Percentiles rank a stretch among this genome's conserved stretches.
Conservation (phyloP, 345 rosid genomes). For the Euphorbia peplus region DNA sequence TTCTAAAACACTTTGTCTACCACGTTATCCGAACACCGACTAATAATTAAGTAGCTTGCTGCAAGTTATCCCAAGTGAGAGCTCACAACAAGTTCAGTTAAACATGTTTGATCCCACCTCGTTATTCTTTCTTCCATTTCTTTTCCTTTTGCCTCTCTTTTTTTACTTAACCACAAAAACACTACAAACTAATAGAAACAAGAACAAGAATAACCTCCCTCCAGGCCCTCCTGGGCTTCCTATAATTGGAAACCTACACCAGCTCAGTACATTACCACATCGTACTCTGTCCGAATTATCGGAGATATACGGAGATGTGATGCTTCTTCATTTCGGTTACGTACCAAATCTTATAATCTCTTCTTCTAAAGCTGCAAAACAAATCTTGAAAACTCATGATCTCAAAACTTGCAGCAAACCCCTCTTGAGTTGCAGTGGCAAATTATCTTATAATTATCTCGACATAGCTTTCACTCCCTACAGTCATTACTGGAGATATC, state of each 20-base stretch:
- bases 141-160: background rate
- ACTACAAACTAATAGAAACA: too few relatives aligned
- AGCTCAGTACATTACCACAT: conserved; percentile 8
- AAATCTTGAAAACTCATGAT: conserved; percentile 14
- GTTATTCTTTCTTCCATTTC: background rate
- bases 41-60: too few relatives aligned
- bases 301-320: conserved; percentile 20
- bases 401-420: conserved; percentile 15
- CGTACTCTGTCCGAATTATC: conserved; percentile 8
- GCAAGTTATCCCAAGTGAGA: too few relatives aligned
- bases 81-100: too few relatives aligned
- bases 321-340: conserved; percentile 13
- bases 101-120: too few relatives aligned
- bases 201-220: background rate
- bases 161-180: background rate
- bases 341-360: conserved; percentile 14
- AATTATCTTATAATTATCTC: conserved; percentile 8
- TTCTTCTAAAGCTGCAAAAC: conserved; percentile 26
- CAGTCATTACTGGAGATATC: conserved; percentile 2
- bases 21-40: too few relatives aligned
- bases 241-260: conserved; percentile 20
- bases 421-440: background rate
- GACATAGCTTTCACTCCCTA: conserved; percentile 10
- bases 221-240: conserved; percentile 20
- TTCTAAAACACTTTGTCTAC: too few relatives aligned